These are phyloP conservation scores for Blastocystis sp. DNA, from an alignment of 352 stramenopile species.

Conservation along the genomic window DNA sequence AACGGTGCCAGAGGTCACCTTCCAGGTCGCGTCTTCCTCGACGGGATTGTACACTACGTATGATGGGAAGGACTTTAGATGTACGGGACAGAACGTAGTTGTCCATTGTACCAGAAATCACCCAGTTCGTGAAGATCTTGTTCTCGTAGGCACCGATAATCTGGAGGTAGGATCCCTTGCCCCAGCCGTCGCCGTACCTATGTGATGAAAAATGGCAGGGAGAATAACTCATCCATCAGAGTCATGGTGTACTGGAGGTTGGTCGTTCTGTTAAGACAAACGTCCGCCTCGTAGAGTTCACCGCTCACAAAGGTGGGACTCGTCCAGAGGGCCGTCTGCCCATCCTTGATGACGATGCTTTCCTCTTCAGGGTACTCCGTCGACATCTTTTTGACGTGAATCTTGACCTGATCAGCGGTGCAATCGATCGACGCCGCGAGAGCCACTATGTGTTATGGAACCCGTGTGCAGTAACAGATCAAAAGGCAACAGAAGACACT, in stretches of 20 bases:
- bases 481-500: background rate
- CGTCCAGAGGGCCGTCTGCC: background rate
- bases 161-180: background rate
- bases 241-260: slow-evolving; percentile 9
- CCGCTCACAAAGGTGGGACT: background rate
- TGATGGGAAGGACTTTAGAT: background rate
- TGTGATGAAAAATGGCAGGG: too few species aligned
- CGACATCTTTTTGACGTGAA: background rate
- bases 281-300: background rate
- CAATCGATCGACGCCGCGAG: background rate
- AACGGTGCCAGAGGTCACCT: background rate
- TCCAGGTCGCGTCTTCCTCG: slow-evolving; percentile 30
- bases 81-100: slow-evolving; percentile 36
- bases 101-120: background rate
- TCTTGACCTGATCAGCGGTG: background rate
- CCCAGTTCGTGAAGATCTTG: background rate
- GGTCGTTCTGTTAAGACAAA: slow-evolving; percentile 31
- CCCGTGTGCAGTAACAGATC: background rate
- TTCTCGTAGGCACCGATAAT: slow-evolving; percentile 7
- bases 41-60: slow-evolving; percentile 35
- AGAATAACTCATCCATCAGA: background rate
- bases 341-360: background rate
- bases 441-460: background rate
- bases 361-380: background rate
- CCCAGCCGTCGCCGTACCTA: slow-evolving; percentile 43